phyloP scores from a whole-genome alignment of 352 stramenopile genomes.

The Nothophytophthora sp. region DNA sequence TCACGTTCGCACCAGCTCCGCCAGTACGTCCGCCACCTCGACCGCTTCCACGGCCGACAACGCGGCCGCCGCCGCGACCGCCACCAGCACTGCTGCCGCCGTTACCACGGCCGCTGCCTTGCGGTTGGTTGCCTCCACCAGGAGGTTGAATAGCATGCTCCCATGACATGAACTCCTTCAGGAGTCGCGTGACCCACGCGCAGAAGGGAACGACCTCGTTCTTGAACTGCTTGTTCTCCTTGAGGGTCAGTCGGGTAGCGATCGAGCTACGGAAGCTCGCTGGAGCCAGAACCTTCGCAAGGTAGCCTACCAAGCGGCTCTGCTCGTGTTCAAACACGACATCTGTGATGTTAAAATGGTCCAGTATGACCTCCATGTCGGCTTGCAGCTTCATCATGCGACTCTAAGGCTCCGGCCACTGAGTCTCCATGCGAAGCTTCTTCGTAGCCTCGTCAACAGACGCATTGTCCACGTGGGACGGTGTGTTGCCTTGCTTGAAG shows the following conservation, averaged over 20 bases:
- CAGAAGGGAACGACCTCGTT: not conserved
- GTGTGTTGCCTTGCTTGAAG: not conserved
- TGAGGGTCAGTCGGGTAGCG: not conserved
- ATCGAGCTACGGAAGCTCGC: not conserved
- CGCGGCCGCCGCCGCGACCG: not conserved
- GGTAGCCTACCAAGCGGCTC: not conserved
- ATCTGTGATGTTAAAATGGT: not conserved
- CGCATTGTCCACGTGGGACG: not conserved
- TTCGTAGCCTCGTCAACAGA: not conserved
- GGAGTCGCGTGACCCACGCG: not conserved
- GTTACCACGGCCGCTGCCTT: too few species aligned
- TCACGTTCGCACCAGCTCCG: not conserved
- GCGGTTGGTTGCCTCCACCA: not conserved
- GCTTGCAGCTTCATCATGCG: not conserved
- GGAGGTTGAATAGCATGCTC: not conserved
- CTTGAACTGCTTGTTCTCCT: not conserved
- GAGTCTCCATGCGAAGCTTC: not conserved
- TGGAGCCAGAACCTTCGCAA: not conserved
- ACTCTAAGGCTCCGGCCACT: not conserved
- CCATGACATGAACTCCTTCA: conserved; percentile 5
- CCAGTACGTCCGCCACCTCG: not conserved
- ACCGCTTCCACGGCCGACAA: too few species aligned
- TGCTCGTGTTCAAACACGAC: conserved; percentile 1
- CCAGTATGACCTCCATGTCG: not conserved
- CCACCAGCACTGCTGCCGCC: too few species aligned